These are phyloP conservation scores for Colletotrichum limetticola DNA, from an alignment of 2,329 filamentous ascomycete species.

Conservation along the genomic window DNA sequence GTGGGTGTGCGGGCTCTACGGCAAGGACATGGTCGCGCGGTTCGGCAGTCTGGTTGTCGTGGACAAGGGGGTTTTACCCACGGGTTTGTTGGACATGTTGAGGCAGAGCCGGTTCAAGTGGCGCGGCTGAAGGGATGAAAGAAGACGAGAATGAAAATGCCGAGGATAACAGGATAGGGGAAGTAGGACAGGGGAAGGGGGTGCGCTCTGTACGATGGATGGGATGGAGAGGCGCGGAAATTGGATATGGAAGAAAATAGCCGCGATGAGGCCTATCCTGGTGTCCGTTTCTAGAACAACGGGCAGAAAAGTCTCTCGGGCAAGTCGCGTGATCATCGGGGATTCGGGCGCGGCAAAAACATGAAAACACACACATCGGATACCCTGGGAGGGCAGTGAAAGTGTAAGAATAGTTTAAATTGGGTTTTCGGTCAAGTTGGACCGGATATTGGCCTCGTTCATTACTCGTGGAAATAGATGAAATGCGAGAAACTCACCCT, in stretches of 20 bases:
- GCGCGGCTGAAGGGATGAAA: conserved; percentile 43
- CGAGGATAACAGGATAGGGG: not conserved
- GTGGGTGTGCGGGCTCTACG: conserved; percentile 52
- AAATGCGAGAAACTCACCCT: not conserved
- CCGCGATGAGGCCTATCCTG: conserved; percentile 10
- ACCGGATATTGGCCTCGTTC: not conserved
- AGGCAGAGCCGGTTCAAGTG: conserved; percentile 49
- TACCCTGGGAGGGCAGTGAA: not conserved
- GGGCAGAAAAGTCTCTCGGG: not conserved
- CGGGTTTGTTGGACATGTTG: conserved; percentile 51
- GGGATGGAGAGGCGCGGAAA: not conserved
- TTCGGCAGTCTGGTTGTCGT: conserved; percentile 54
- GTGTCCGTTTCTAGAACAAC: not conserved
- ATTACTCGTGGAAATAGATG: not conserved
- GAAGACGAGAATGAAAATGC: not conserved
- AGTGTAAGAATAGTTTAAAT: conserved; percentile 7
- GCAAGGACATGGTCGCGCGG: conserved; percentile 48
- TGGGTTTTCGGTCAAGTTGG: not conserved
- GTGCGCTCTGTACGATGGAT: no score
- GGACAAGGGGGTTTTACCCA: conserved; percentile 51
- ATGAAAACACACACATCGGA: not conserved
- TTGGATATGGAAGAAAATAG: not conserved
- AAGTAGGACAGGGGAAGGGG: not conserved
- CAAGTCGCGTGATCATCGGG: not conserved
- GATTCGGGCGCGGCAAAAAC: not conserved